These are phyloP conservation scores for Cryptococcus amylolentus DNA, from an alignment of 1,284 basidiomycete species.

Conservation along the genomic window DNA sequence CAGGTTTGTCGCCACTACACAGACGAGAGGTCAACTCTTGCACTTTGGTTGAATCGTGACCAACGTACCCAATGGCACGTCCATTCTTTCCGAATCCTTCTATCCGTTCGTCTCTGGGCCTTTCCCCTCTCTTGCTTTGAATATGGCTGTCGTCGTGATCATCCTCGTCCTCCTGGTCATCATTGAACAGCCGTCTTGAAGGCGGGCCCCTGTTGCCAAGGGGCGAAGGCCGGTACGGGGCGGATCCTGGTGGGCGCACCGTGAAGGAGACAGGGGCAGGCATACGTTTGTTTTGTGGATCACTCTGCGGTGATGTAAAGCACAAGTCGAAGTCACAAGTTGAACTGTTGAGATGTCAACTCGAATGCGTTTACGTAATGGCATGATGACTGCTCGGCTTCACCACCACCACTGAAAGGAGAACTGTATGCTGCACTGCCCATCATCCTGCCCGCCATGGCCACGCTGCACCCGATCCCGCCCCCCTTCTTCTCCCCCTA, in stretches of 20 bases:
- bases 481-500: conserved; percentile 76
- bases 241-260: conserved; percentile 35
- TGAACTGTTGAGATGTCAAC: not conserved
- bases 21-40: not conserved
- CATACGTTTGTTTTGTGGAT: conserved; percentile 25
- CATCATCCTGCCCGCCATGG: conserved; percentile 18
- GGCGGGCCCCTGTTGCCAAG: conserved; percentile 32
- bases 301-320: not conserved
- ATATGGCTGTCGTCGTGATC: conserved; percentile 22
- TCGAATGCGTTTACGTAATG: not conserved
- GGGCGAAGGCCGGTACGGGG: conserved; percentile 27
- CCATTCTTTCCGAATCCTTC: conserved; percentile 59
- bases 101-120: conserved; percentile 61
- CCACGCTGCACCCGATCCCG: conserved; percentile 56
- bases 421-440: not conserved
- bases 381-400: not conserved
- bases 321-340: not conserved
- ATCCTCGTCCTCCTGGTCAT: conserved; percentile 37
- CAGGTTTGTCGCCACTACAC: conserved; percentile 33
- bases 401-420: not conserved
- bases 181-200: conserved; percentile 38
- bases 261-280: conserved; percentile 47
- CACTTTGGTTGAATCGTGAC: not conserved
- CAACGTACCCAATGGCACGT: conserved; percentile 20
- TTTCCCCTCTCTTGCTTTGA: not conserved